Evolutionary conservation across 2,329 filamentous ascomycete genomes (phyloP).

Genomic region (Epichloe baconii): DNA sequence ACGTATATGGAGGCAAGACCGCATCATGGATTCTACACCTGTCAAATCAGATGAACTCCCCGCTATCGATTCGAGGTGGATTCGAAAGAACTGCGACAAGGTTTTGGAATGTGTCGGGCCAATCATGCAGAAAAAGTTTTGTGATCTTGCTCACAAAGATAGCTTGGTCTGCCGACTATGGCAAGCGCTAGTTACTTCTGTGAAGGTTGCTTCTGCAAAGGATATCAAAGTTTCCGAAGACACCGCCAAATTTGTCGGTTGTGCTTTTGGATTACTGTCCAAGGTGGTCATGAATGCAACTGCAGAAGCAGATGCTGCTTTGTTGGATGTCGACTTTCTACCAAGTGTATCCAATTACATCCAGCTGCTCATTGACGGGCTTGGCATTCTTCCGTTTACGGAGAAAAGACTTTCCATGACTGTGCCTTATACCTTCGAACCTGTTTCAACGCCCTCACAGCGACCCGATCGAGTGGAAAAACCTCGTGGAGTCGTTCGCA

Average conservation of each 20-base stretch:
- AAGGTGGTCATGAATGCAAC: conserved; percentile 27
- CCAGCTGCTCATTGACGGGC: conserved; percentile 32
- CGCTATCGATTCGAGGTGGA: conserved; percentile 73
- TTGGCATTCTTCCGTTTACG: conserved; percentile 49
- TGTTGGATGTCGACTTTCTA: conserved; percentile 36
- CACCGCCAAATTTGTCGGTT: conserved; percentile 65
- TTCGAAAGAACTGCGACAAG: conserved; percentile 54
- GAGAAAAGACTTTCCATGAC: conserved; percentile 44
- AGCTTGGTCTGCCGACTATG: conserved; percentile 43
- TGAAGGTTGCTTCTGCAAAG: conserved; percentile 59
- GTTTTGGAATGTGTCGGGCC: conserved; percentile 52
- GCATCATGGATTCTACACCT: conserved; percentile 47
- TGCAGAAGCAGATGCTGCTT: not conserved
- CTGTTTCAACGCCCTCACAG: conserved; percentile 53
- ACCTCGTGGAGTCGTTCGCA: conserved; percentile 35
- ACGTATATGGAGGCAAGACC: conserved; percentile 61
- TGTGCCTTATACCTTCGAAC: conserved; percentile 43
- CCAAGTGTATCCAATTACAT: conserved; percentile 39
- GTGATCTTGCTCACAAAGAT: conserved; percentile 46
- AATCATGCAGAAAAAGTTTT: conserved; percentile 47
- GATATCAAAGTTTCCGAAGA: conserved; percentile 84
- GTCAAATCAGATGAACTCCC: conserved; percentile 65
- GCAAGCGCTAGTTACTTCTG: conserved; percentile 45
- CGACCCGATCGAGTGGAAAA: conserved; percentile 41
- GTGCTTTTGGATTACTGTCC: conserved; percentile 55